phyloP scores from a whole-genome alignment of 345 rosid species.

The Crucihimalaya himalaica region DNA sequence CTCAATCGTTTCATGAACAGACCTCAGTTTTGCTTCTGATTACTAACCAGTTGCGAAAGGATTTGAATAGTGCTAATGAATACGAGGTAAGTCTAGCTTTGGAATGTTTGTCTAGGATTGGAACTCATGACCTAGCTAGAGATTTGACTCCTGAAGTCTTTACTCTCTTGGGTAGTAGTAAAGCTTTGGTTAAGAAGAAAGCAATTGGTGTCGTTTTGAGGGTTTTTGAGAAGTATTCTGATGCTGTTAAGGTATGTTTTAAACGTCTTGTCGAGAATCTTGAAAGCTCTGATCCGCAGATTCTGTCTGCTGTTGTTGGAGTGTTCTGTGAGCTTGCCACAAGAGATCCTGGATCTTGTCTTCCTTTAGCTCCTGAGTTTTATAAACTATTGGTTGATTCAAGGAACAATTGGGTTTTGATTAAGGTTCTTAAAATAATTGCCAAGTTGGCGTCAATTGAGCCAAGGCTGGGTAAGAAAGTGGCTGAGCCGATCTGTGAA shows the following conservation, averaged over 20 bases:
- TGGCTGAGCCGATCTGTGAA: constrained; percentile 87
- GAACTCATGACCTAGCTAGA: constrained; percentile 73
- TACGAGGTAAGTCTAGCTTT: constrained; percentile 79
- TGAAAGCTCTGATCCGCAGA: constrained; percentile 61
- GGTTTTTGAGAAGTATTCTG: constrained; percentile 81
- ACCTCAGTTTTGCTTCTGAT: constrained; percentile 76
- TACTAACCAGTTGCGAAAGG: constrained; percentile 81
- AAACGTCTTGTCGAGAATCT: constrained; percentile 85
- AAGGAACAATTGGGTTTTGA: constrained; percentile 88
- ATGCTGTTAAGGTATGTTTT: constrained; percentile 84
- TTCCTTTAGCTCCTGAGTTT: constrained; percentile 90
- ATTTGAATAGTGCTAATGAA: constrained; percentile 63
- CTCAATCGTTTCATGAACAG: constrained; percentile 73
- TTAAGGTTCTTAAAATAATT: constrained; percentile 86
- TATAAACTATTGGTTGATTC: constrained; percentile 81
- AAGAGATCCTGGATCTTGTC: constrained; percentile 70
- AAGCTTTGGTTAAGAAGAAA: constrained; percentile 64
- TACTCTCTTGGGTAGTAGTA: constrained; percentile 66
- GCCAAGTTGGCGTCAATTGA: constrained; percentile 73
- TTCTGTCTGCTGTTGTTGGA: constrained; percentile 71
- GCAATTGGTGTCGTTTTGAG: constrained; percentile 70
- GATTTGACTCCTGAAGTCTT: constrained; percentile 84
- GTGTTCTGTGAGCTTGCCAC: constrained; percentile 82
- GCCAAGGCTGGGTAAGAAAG: constrained; percentile 77
- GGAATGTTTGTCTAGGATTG: constrained; percentile 74